Conservation (phyloP, 495 filamentous ascomycete genomes). For the Penicillium argentinense region DNA sequence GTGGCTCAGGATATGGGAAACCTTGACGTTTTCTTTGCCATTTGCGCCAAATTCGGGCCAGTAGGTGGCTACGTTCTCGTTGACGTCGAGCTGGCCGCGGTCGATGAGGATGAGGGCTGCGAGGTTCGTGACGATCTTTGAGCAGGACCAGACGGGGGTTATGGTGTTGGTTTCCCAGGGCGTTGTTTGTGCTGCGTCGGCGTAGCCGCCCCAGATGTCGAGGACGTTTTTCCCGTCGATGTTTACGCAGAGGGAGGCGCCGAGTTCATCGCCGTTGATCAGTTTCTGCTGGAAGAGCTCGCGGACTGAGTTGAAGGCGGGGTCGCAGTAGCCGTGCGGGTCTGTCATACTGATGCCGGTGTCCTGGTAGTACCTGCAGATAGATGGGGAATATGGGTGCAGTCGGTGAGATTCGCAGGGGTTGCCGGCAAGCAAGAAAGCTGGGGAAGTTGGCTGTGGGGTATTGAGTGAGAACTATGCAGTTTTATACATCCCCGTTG, state of each 20-base stretch:
- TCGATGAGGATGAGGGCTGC: slow-evolving; percentile 39
- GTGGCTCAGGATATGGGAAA: slow-evolving; percentile 44
- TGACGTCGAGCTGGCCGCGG: slow-evolving; percentile 36
- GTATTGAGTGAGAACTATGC: too few species aligned
- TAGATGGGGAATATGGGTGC: too few species aligned
- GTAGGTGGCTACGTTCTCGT: slow-evolving; percentile 40
- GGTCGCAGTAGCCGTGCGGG: slow-evolving; percentile 35
- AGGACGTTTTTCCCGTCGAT: slow-evolving; percentile 42
- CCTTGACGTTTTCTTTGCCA: slow-evolving; percentile 40
- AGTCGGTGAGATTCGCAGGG: too few species aligned
- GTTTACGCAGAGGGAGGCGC: slow-evolving; percentile 43
- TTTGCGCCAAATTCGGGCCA: slow-evolving; percentile 48
- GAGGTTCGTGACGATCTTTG: slow-evolving; percentile 40
- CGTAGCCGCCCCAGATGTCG: slow-evolving; percentile 48
- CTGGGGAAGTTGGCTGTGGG: too few species aligned
- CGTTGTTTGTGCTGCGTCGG: slow-evolving; percentile 20
- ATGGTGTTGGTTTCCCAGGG: slow-evolving; percentile 45
- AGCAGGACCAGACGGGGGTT: slow-evolving; percentile 38
- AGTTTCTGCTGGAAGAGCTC: slow-evolving; percentile 29
- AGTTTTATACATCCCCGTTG: too few species aligned
- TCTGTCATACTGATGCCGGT: too few species aligned
- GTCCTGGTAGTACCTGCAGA: too few species aligned
- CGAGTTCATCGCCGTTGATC: slow-evolving; percentile 35
- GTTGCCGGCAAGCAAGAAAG: too few species aligned
- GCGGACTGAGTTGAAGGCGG: slow-evolving; percentile 34